These are phyloP conservation scores for Kluyveromyces nonfermentans DNA, from an alignment of 805 yeast genomes.

Conservation along the genomic window DNA sequence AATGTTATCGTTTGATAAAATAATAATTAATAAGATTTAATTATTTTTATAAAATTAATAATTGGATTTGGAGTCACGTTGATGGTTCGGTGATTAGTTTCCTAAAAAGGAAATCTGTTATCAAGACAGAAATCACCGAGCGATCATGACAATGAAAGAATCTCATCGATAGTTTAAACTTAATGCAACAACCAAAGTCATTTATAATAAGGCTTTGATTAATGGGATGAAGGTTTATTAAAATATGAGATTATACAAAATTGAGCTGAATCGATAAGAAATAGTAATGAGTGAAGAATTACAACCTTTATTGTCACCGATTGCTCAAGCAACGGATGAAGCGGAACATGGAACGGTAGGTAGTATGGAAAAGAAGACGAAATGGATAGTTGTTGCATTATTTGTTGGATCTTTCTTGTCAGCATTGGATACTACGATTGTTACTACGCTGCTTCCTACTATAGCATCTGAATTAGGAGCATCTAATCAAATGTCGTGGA, in stretches of 20 bases:
- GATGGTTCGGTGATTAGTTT: not conserved
- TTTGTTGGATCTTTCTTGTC: slow-evolving; percentile 42
- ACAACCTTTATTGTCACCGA: slow-evolving; percentile 1
- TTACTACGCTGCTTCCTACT: slow-evolving; percentile 50
- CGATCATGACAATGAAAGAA: too few species aligned
- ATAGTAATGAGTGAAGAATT: not conserved
- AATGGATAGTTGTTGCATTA: slow-evolving; percentile 27
- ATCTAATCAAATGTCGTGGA: slow-evolving; percentile 47
- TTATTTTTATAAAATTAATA: too few species aligned
- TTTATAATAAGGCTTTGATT: not conserved
- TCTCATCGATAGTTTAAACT: too few species aligned
- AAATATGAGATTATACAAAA: too few species aligned
- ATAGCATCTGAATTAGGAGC: slow-evolving; percentile 59
- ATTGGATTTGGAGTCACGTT: too few species aligned
- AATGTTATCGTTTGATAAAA: too few species aligned
- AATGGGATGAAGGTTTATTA: too few species aligned
- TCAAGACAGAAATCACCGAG: not conserved
- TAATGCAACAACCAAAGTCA: not conserved
- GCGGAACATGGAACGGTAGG: not conserved
- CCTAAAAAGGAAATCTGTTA: not conserved
- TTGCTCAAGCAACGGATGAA: not conserved
- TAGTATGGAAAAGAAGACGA: not conserved
- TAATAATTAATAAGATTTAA: too few species aligned
- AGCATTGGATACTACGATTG: slow-evolving; percentile 55
- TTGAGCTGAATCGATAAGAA: not conserved